Evolutionary conservation across 164 flowering plant genomes (phyloP), one percentile per base, ranked within the genome.

Genomic region (Litsea cubeba): DNA sequence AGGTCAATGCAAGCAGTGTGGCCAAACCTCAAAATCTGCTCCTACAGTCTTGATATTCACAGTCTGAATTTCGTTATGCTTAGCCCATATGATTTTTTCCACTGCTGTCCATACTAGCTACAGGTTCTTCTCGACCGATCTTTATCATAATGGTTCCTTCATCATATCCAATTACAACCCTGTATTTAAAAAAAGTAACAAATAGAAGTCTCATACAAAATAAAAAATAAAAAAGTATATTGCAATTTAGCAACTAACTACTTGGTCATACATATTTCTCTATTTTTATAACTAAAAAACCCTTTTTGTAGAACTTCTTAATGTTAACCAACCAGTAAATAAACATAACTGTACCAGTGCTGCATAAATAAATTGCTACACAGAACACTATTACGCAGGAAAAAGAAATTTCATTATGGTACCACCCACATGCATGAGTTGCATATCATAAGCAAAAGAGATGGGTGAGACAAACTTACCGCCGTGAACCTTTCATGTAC

Each of bases 71-170:
- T 95, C 99, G 79, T 95, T 95, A 78, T 95, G 98, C 84, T 89
- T 95, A 58, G 99, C 97, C 98, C 98, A 95, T 54, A 95, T 92
- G 69, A 95, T 91, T 77, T 95, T n/a, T 95, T 49, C 99, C 99
- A 81, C 93, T 89, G 76, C 85, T 90, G 76, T 95, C 99, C 99
- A 95, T 95, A 70, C 98, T 92, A 64, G 97, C 99, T 25, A 93
- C 95, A 46, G 99, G 99, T 69, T 75, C 95, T 83, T 95, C 99
- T 62, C 94, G 85, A 69, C 97, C 98, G 80, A 94, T 84, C 83
- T 94, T 91, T 18, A 91, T 88, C 97, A 94, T 95, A 70, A 95
- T 91, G 50, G 93, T 87, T 73, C 98, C 98, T 84, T 95, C 98
- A 84, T 95, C 98, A 78, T 93, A 95, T 69, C 98, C 98, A 80